Evolutionary conservation across 768 basidiomycete species (phyloP).

Genomic region (Auricularia cornea): DNA sequence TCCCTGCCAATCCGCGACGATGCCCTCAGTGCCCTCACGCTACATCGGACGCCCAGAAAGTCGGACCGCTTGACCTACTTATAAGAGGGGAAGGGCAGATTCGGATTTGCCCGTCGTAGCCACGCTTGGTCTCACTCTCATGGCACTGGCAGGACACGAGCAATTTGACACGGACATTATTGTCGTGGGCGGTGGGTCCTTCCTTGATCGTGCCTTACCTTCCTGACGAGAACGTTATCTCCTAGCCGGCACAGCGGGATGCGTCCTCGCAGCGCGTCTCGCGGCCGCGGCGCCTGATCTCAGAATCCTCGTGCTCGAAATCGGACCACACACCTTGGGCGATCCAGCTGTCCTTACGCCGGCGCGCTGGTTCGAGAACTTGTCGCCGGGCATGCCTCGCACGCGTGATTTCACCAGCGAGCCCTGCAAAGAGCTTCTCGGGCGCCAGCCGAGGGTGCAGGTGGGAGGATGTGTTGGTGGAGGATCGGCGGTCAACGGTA

Average conservation of each 20-base stretch:
- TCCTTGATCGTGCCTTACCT: too few relatives aligned
- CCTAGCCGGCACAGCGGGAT: constrained; percentile 47
- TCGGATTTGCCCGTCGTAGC: too few relatives aligned
- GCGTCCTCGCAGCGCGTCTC: constrained; percentile 48
- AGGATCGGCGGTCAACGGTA: constrained; percentile 55
- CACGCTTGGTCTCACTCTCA: too few relatives aligned
- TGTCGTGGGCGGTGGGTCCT: too few relatives aligned
- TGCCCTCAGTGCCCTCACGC: too few relatives aligned
- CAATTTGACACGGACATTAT: too few relatives aligned
- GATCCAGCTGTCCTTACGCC: constrained; percentile 44
- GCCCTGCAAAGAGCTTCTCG: constrained; percentile 35
- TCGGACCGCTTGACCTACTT: too few relatives aligned
- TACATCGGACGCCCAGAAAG: too few relatives aligned
- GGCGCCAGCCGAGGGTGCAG: constrained; percentile 36
- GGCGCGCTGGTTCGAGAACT: constrained; percentile 38
- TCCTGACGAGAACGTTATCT: too few relatives aligned
- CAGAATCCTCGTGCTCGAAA: constrained; percentile 54
- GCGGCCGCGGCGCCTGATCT: constrained; percentile 43
- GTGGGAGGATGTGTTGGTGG: constrained; percentile 50
- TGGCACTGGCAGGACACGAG: too few relatives aligned
- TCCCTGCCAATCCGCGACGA: too few relatives aligned
- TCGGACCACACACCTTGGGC: constrained; percentile 43
- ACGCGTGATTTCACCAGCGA: constrained; percentile 34
- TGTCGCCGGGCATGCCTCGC: constrained; percentile 30
- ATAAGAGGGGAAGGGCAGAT: too few relatives aligned